Base-by-base conservation (phyloP, 2,329 filamentous ascomycete species). In the Lasiodiplodia citricola region DNA sequence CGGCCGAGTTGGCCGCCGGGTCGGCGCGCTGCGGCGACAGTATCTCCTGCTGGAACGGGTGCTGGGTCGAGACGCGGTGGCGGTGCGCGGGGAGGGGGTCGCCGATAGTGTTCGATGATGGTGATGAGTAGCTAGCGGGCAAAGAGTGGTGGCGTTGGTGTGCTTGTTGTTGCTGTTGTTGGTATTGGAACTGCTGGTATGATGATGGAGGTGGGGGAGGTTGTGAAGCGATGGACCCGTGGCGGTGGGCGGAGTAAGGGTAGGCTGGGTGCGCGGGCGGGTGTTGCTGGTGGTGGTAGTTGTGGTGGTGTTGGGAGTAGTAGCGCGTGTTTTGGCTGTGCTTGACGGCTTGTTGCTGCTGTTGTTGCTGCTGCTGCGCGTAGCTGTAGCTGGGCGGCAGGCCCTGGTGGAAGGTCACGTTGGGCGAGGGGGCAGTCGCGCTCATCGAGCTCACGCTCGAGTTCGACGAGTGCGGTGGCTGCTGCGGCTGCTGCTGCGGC, bases 1-100 rank as follows among this genome's bases (percentile, higher is more conserved):
- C 87, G 16, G 85, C 85, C 0, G 87, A 86, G 64, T 88, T 85
- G 47, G 84, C 77, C 71, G 75, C 85, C 71, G 73, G 72, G 70
- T 72, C 77, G 31, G 72, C 28, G 28, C 75, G 64, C 71, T 76
- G 57, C 31, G 31, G 67, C 74, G 69, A 14, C 31, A 31, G 14
- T 2, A 77, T 75, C 31, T 73, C 71, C 68, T 67, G 76, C 68
- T 80, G 78, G 2, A 74, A 68, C 6, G 74, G 75, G 54, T 80
- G 77, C 65, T 80, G 79, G 47, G 74, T 21, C 4, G 44, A 38
- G n/a, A 35, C 55, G 31, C 57, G 66, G 7, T 38, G 23, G 16
- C 47, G 54, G 31, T 68, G 55, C 7, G 65, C 65, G n/a, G 55
- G 55, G 16, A 67, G 55, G 21, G 38, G 35, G 31, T 35, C 31